Conservation (phyloP, 768 basidiomycete species). For the Lactifluus hygrophoroides region DNA sequence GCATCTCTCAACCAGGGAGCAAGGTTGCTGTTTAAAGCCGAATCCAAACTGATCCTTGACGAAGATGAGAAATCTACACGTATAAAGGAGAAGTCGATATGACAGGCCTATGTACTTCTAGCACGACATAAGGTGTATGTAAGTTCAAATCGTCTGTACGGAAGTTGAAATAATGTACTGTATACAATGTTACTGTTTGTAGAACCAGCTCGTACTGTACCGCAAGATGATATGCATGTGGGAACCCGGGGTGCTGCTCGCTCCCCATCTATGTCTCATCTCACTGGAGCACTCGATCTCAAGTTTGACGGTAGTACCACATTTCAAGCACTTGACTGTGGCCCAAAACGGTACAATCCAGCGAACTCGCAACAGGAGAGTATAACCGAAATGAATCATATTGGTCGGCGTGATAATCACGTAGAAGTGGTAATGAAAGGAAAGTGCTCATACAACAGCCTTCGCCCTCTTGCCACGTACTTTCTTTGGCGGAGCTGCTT, state of each 20-base stretch:
- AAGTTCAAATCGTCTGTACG: not conserved
- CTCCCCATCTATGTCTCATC: not conserved
- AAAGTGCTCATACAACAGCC: not conserved
- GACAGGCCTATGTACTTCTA: not conserved
- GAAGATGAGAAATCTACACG: not conserved
- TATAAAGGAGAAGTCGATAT: not conserved
- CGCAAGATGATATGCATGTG: not conserved
- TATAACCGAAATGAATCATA: not conserved
- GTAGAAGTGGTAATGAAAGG: not conserved
- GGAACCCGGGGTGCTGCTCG: too few species aligned
- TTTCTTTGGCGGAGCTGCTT: conserved; percentile 59
- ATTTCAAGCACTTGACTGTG: not conserved
- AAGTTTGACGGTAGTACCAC: not conserved
- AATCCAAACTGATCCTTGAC: not conserved
- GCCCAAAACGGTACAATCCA: not conserved
- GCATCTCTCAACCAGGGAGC: conserved; percentile 53
- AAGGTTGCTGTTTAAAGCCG: conserved; percentile 30
- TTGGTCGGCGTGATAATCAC: not conserved
- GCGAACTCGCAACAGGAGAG: too few species aligned
- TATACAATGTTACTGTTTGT: not conserved
- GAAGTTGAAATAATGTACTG: not conserved
- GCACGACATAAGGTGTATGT: not conserved
- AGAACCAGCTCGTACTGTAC: not conserved
- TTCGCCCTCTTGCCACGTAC: conserved; percentile 58
- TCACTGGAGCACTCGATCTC: not conserved